Percentiles rank a stretch among this genome's conserved stretches.
phyloP scores from a whole-genome alignment of 2,329 filamentous ascomycete genomes.

The Akanthomyces uredinophilus region DNA sequence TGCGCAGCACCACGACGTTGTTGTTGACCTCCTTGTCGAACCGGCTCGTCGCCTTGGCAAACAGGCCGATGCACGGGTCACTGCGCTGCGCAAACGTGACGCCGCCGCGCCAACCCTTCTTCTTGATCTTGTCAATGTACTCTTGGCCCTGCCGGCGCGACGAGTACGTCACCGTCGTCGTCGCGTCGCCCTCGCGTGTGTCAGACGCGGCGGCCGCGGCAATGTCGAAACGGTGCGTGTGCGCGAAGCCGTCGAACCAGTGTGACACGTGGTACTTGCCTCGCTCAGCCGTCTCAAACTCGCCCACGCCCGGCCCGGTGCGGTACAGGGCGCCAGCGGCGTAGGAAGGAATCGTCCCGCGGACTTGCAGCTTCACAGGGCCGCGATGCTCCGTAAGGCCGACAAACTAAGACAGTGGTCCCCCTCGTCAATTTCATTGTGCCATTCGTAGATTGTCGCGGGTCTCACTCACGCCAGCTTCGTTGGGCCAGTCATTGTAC shows the following conservation, averaged over 20 bases:
- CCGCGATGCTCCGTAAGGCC: slow-evolving; percentile 54
- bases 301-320: slow-evolving; percentile 61
- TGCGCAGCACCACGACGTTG: slow-evolving; percentile 52
- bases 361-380: slow-evolving; percentile 55
- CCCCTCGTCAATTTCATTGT: neutral
- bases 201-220: slow-evolving; percentile 22
- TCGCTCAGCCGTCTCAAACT: slow-evolving; percentile 47
- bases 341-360: slow-evolving; percentile 60
- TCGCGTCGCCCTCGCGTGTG: neutral
- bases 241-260: slow-evolving; percentile 69
- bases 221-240: slow-evolving; percentile 63
- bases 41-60: slow-evolving; percentile 59
- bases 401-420: slow-evolving; percentile 46
- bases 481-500: slow-evolving; percentile 43
- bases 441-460: neutral
- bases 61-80: slow-evolving; percentile 64
- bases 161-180: slow-evolving; percentile 42
- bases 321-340: slow-evolving; percentile 62
- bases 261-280: slow-evolving; percentile 54
- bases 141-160: slow-evolving; percentile 49
- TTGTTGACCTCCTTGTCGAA: slow-evolving; percentile 45
- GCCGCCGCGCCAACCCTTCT: slow-evolving; percentile 44
- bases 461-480: slow-evolving; percentile 36
- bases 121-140: slow-evolving; percentile 46
- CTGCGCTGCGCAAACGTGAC: slow-evolving; percentile 60